A percentile compares a stretch with the other conserved stretches of the same genome.
Evolutionary conservation across 2,329 filamentous ascomycete genomes (phyloP).

Genomic region (Aureobasidium vineae): DNA sequence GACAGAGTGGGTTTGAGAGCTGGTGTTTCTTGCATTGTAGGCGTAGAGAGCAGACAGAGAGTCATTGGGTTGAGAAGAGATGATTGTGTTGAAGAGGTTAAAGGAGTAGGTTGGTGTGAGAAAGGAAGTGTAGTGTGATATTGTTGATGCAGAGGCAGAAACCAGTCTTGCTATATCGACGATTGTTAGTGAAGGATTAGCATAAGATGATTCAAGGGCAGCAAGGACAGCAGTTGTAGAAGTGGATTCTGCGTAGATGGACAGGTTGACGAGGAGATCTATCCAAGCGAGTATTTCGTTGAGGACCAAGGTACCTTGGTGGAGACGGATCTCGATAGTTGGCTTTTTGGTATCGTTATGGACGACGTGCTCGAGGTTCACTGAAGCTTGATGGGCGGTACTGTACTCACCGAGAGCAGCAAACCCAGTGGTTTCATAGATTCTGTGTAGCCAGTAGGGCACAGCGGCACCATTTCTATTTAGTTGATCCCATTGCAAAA

Average conservation of each 20-base stretch:
- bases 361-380: background rate
- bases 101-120: background rate
- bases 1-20: background rate
- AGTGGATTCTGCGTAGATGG: background rate
- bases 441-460: background rate
- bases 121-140: background rate
- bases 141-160: background rate
- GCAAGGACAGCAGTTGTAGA: background rate
- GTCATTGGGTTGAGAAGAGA: background rate
- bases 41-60: background rate
- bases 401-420: background rate
- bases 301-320: background rate
- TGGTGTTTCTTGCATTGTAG: background rate
- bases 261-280: background rate
- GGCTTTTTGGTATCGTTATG: background rate
- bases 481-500: background rate
- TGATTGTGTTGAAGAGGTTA: background rate
- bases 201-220: background rate
- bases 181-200: background rate
- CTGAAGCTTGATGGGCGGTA: background rate
- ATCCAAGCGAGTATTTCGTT: background rate
- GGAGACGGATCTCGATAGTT: conserved; percentile 1
- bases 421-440: background rate
- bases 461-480: background rate
- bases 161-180: background rate